Percentiles rank a stretch among this genome's conserved stretches.
These are phyloP conservation scores for Lipomyces anomalus DNA, from an alignment of 805 yeast genomes.

Conservation along the genomic window DNA sequence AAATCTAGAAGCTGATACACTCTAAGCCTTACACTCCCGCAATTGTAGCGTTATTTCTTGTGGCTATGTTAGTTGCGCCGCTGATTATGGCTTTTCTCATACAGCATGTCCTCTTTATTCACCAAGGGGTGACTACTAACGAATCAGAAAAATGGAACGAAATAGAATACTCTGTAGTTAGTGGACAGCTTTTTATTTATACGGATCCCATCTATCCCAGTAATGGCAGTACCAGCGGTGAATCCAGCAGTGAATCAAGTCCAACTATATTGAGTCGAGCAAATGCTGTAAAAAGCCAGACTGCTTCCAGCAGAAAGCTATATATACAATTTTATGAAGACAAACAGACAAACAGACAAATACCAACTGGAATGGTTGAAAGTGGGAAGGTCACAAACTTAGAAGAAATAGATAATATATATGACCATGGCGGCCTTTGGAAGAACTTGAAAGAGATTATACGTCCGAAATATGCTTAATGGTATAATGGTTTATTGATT, in stretches of 20 bases:
- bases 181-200: constrained; percentile 36
- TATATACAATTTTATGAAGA: constrained; percentile 16
- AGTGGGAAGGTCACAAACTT: constrained; percentile 26
- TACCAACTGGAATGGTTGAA: constrained; percentile 24
- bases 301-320: too few species aligned
- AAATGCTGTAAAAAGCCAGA: too few species aligned
- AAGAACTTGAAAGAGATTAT: constrained; percentile 30
- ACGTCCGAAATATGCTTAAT: constrained; percentile 18
- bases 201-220: constrained; percentile 21
- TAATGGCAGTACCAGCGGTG: constrained; percentile 1
- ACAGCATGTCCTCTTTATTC: constrained; percentile 47
- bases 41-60: constrained; percentile 37
- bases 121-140: constrained; percentile 68
- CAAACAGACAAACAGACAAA: constrained; percentile 26
- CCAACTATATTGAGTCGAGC: too few species aligned
- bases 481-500: too few species aligned
- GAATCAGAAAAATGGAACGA: constrained; percentile 69
- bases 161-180: constrained; percentile 47
- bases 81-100: constrained; percentile 42
- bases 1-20: constrained; percentile 13
- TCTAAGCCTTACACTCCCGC: constrained; percentile 17
- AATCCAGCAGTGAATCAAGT: not conserved
- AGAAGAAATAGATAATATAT: constrained; percentile 36
- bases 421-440: constrained; percentile 34
- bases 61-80: constrained; percentile 42